Conservation (phyloP, 192 early-diverging fungal genomes). For the Bifiguratus adelaidae region DNA sequence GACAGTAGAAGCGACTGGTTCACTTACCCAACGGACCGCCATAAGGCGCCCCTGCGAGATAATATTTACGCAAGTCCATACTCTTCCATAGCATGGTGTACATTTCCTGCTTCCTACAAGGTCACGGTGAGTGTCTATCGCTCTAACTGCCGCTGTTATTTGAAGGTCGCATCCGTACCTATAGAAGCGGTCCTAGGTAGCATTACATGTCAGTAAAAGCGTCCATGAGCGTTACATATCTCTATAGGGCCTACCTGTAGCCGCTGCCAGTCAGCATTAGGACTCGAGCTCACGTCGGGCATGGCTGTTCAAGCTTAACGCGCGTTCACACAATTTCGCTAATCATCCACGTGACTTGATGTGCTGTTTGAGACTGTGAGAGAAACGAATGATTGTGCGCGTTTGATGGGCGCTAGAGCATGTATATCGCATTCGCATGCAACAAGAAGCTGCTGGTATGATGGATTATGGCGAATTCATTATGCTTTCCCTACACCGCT, state of each 20-base stretch:
- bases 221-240: background rate
- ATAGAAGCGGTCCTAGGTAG: constrained; percentile 39
- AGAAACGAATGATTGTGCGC: no score
- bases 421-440: no score
- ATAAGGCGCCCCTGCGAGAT: constrained; percentile 77
- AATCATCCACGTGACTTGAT: no score
- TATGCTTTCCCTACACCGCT: no score
- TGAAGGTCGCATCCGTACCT: constrained; percentile 20
- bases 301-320: background rate
- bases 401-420: no score
- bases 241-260: constrained; percentile 20
- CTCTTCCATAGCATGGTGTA: constrained; percentile 87
- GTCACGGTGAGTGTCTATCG: background rate
- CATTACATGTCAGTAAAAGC: background rate
- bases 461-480: no score
- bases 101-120: constrained; percentile 55
- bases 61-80: constrained; percentile 74
- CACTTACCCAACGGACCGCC: constrained; percentile 83
- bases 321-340: no score
- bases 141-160: background rate
- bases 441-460: no score
- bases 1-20: background rate
- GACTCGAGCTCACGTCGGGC: constrained; percentile 26
- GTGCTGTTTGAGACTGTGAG: no score
- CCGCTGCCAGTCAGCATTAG: constrained; percentile 45